Percentiles rank a stretch among this genome's conserved stretches.
These are phyloP conservation scores for Hemileccinum rubropunctum DNA, from an alignment of 768 basidiomycete genomes.

Conservation along the genomic window DNA sequence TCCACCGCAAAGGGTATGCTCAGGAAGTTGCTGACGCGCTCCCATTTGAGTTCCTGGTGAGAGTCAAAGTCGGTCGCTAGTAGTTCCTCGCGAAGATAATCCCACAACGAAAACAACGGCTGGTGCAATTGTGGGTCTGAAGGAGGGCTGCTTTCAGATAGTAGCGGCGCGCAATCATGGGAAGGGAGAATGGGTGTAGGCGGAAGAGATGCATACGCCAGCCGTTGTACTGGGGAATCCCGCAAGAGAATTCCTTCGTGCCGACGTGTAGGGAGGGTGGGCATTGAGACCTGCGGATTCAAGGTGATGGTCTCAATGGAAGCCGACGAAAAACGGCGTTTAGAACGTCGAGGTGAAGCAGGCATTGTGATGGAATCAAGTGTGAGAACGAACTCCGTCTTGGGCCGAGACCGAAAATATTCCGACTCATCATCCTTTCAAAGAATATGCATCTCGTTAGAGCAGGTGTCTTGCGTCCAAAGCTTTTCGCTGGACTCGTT, in stretches of 20 bases:
- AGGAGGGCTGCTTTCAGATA: slow-evolving; percentile 13
- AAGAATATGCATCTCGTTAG: slow-evolving; percentile 34
- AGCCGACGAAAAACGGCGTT: slow-evolving; percentile 31
- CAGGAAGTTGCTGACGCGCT: slow-evolving; percentile 93
- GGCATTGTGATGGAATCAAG: slow-evolving; percentile 19
- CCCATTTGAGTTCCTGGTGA: slow-evolving; percentile 93
- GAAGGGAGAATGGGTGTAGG: slow-evolving; percentile 63
- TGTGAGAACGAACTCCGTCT: slow-evolving; percentile 15
- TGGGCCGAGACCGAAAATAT: neutral
- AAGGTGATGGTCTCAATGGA: slow-evolving; percentile 25
- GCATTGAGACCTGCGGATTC: slow-evolving; percentile 14
- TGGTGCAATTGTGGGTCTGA: slow-evolving; percentile 21
- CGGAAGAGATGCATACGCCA: slow-evolving; percentile 71
- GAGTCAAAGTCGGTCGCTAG: slow-evolving; percentile 93
- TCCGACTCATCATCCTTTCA: neutral
- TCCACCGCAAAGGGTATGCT: slow-evolving; percentile 91
- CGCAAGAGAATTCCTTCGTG: slow-evolving; percentile 7
- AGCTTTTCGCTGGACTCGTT: slow-evolving; percentile 22
- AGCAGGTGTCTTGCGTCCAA: slow-evolving; percentile 36
- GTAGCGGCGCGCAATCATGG: slow-evolving; percentile 25
- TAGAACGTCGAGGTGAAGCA: slow-evolving; percentile 32
- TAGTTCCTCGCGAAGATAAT: slow-evolving; percentile 85
- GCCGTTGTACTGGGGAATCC: slow-evolving; percentile 30
- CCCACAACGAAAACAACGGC: slow-evolving; percentile 83
- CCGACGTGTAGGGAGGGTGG: slow-evolving; percentile 12